These are phyloP conservation scores for Mortierella sp. DNA, from an alignment of 371 early-diverging fungal species.

Conservation along the genomic window DNA sequence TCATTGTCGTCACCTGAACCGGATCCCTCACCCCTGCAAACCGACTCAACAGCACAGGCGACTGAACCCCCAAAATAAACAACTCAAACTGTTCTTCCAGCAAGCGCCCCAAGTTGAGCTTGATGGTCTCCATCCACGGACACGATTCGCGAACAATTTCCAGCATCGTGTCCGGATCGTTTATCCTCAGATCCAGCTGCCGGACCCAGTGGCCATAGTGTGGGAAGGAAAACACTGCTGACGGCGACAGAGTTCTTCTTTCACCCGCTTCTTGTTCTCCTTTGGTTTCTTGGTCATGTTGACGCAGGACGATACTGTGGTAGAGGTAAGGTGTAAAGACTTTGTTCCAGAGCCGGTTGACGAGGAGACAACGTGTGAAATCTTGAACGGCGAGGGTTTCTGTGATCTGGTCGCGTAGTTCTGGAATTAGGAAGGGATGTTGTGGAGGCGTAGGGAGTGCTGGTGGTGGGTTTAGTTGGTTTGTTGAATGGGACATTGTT, in stretches of 20 bases:
- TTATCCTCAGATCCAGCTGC: neutral
- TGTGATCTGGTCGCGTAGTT: conserved; percentile 18
- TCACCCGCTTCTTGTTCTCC: too few species aligned
- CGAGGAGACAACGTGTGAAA: neutral
- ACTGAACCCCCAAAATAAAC: conserved; percentile 5
- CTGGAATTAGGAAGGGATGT: conserved; percentile 17
- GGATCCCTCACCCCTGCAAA: neutral
- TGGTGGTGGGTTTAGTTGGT: neutral
- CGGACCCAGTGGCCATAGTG: conserved; percentile 13
- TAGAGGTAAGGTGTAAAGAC: conserved; percentile 17
- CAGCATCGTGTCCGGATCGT: neutral
- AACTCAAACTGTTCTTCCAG: conserved; percentile 17
- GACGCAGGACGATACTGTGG: conserved; percentile 1
- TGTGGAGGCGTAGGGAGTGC: neutral
- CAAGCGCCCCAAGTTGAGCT: neutral
- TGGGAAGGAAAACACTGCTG: neutral
- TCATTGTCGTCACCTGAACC: neutral
- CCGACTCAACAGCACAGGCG: neutral
- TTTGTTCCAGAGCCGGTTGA: conserved; percentile 6
- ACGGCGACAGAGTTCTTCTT: neutral
- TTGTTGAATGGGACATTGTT: neutral
- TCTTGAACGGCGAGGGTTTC: conserved; percentile 7
- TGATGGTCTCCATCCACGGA: neutral
- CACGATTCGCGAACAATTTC: neutral
- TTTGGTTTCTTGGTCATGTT: neutral